Base-by-base conservation (phyloP, 2,329 filamentous ascomycete species). In the Tolypocladium guangdongense region DNA sequence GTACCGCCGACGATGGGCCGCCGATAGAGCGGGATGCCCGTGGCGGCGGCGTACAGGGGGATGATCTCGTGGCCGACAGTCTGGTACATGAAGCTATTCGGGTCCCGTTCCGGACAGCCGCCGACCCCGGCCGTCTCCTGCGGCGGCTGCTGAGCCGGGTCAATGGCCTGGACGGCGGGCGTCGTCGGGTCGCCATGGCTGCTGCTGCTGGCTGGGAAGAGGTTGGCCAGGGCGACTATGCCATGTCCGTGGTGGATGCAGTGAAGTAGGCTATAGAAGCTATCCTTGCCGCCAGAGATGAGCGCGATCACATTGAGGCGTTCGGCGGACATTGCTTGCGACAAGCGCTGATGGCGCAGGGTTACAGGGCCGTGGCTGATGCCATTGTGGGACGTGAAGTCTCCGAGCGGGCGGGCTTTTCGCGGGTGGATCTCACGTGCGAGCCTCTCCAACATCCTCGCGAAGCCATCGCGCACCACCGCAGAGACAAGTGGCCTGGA, bases 1-100 rank as follows among this genome's bases (percentile, higher is more conserved):
- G 89, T 87, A 6, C 72, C 74, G 41, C 92, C 93, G 1, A 69
- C 66, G 60, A 97, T 96, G 52, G 82, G 74, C 60, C 85, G 81
- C 22, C 93, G 84, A 69, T 93, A 96, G 2, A 99, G 77, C 27
- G 92, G 92, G 36, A 97, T 76, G 0, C 78, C 83, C 2, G 96
- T 83, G 36, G 89, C 90, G 49, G 80, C 70, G 56, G 85, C 84
- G 66, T 96, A 97, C 18, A 96, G 78, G 2, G 91, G 90, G 54
- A 97, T 86, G 20, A 96, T 75, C 54, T 83, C 79, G 70, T 97
- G 90, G 14, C 93, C 93, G 56, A 96, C 88, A 3, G 93, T 99
- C 75, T 99, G 93, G 75, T 97, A 99, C 93, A 99, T 99, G 83
- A 93, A 97, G 73, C 91, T 96, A 70, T 99, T 90, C 62, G 95